These are phyloP conservation scores for Verticillium isaacii DNA, from an alignment of 2,329 filamentous ascomycete genomes.

Conservation along the genomic window DNA sequence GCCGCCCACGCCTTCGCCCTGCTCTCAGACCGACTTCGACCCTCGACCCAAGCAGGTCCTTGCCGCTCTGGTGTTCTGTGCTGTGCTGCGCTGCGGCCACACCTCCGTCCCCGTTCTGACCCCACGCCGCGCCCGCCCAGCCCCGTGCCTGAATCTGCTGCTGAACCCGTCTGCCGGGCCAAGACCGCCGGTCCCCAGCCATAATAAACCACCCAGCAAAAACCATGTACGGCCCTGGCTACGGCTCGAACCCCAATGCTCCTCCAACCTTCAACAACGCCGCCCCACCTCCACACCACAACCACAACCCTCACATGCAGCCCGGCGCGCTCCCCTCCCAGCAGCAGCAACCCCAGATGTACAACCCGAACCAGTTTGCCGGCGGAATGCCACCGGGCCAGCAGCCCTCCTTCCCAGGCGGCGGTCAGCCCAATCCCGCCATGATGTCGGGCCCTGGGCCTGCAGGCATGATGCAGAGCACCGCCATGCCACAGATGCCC, in stretches of 20 bases:
- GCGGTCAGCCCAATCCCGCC: conserved; percentile 44
- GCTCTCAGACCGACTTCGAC: background rate
- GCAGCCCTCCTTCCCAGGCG: conserved; percentile 33
- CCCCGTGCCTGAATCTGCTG: conserved; percentile 9
- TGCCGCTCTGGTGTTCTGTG: background rate
- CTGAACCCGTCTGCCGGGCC: conserved; percentile 3
- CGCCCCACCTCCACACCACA: conserved; percentile 32
- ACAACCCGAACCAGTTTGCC: conserved; percentile 52
- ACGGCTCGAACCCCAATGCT: conserved; percentile 47
- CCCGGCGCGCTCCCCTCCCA: conserved; percentile 34
- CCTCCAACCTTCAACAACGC: conserved; percentile 46
- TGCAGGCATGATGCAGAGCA: conserved; percentile 60
- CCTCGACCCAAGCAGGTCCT: background rate
- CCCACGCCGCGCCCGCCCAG: background rate
- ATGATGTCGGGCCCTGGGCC: conserved; percentile 50
- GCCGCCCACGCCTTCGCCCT: background rate
- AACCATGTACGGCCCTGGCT: conserved; percentile 52
- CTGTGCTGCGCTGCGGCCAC: background rate
- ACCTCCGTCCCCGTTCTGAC: background rate
- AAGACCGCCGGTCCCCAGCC: conserved; percentile 2
- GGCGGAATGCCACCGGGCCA: conserved; percentile 31
- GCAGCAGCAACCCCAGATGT: conserved; percentile 48
- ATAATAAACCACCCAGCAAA: conserved; percentile 8
- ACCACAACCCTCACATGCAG: conserved; percentile 39
- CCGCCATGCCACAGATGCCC: conserved; percentile 54